These are phyloP conservation scores for Hirschioporus abietinus DNA, from an alignment of 768 basidiomycete species.

Conservation along the genomic window DNA sequence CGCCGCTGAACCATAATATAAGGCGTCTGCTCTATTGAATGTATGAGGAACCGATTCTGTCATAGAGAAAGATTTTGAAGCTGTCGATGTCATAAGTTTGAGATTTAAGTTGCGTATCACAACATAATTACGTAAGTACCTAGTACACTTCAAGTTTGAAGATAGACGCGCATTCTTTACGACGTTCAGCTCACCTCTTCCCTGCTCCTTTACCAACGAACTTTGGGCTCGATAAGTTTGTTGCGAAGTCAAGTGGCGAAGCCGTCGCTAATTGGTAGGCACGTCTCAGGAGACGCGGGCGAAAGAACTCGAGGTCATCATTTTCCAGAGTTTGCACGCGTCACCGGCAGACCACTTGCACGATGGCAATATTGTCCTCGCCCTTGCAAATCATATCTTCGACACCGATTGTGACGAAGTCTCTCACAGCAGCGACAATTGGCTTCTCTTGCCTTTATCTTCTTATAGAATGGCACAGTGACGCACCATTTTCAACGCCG, in stretches of 20 bases:
- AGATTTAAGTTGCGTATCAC: not conserved
- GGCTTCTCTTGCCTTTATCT: slow-evolving; percentile 53
- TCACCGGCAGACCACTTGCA: slow-evolving; percentile 6
- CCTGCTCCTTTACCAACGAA: not conserved
- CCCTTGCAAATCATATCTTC: slow-evolving; percentile 64
- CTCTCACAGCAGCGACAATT: slow-evolving; percentile 59
- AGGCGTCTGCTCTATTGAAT: too few species aligned
- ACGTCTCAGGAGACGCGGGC: not conserved
- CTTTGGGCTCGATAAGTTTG: not conserved
- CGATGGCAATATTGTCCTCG: slow-evolving; percentile 74
- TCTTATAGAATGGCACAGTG: slow-evolving; percentile 56
- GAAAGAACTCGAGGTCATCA: not conserved
- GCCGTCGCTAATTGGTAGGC: not conserved
- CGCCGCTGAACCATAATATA: too few species aligned
- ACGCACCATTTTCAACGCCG: slow-evolving; percentile 35
- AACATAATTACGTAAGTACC: not conserved
- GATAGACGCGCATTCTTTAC: not conserved
- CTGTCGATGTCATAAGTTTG: too few species aligned
- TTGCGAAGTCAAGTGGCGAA: not conserved
- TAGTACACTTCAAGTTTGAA: too few species aligned
- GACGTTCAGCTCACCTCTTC: not conserved
- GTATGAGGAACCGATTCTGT: too few species aligned
- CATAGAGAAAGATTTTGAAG: too few species aligned
- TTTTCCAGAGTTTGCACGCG: not conserved
- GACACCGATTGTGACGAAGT: slow-evolving; percentile 75